Evolutionary conservation across 176 grass and related monocot species (phyloP), one percentile per base, ranked within the genome.

Genomic region (Tuctoria greenei): DNA sequence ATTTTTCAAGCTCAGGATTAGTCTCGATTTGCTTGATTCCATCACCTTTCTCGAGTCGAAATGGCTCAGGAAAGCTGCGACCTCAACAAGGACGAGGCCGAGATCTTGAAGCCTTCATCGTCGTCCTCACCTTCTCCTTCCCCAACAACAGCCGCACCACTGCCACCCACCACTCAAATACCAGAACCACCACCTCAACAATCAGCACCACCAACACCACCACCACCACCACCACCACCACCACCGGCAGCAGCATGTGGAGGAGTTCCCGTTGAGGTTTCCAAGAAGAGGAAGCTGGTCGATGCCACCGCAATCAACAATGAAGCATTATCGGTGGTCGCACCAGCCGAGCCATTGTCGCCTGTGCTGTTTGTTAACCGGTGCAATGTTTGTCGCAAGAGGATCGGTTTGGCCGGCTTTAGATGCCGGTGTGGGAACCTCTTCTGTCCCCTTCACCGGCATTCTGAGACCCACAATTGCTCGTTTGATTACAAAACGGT

Each of bases 11-110:
- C 67, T 73, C 18, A 20, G 27, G 38, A 14, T 38, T 79, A 12
- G 10, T 35, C 72, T 52, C 41, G 17, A 15, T 38, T 69, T 65
- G 7, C 45, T 63, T 43, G 34, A 44, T 71, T 78, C 41, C 5
- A 41, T 70, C 56, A 12, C 47, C 75, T 13, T 39, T 5, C 46
- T 85, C 49, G 10, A 68, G 58, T 72, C 72, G 34, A 41, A 72
- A 87, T 87, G 85, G 85, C 85, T 41, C 78, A 81, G 61, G 85
- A 87, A 68, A 87, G 85, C 66, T 87, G 85, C 12, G 74, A 87
- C 63, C 78, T 87, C 59, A 80, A 82, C 79, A 87, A 87, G 31
- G 85, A 87, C 15, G 85, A 87, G 11, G 85, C 85, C 16, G 85
- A 87, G 72, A 87, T 87, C 85, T 61, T 87, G 20, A 87, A 87